Evolutionary conservation across 805 yeast genomes (phyloP).

Genomic region (Candida khao-thaluensis): DNA sequence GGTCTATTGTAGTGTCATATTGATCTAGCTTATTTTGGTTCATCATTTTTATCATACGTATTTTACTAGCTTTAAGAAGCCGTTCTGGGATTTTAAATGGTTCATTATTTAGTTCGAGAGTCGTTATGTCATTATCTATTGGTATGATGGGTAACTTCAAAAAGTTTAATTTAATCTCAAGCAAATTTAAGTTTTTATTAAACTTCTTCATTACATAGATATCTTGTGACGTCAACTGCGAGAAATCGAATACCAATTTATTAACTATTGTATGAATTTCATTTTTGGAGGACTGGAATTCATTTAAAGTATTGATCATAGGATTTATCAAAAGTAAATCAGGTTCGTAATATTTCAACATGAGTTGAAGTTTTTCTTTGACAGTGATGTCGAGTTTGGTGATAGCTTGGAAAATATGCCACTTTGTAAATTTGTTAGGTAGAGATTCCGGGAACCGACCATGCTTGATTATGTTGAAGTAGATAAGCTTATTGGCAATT

Average conservation of each 20-base stretch:
- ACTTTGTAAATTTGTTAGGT: conserved; percentile 2
- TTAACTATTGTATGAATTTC: conserved; percentile 3
- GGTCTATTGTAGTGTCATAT: conserved; percentile 4
- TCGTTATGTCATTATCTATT: background rate
- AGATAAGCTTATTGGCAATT: conserved; percentile 29
- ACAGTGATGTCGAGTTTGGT: background rate
- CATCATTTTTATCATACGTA: conserved; percentile 7
- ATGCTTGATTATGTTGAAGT: conserved; percentile 14
- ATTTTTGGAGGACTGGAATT: background rate
- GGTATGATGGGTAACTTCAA: background rate
- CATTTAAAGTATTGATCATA: conserved; percentile 6
- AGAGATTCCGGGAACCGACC: background rate
- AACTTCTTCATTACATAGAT: conserved; percentile 7
- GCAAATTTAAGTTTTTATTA: conserved; percentile 2
- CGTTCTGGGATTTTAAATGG: conserved; percentile 9
- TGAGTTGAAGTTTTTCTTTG: conserved; percentile 5
- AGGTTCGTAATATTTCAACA: conserved; percentile 12
- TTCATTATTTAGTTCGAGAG: conserved; percentile 1
- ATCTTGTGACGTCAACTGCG: background rate
- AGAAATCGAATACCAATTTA: conserved; percentile 9
- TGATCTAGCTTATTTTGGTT: conserved; percentile 8
- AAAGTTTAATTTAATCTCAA: conserved; percentile 5
- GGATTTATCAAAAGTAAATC: conserved; percentile 4
- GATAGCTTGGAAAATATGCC: conserved; percentile 12
- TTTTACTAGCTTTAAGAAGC: background rate